Conservation (phyloP, 1,284 basidiomycete genomes). For the Moesziomyces globuligerus region DNA sequence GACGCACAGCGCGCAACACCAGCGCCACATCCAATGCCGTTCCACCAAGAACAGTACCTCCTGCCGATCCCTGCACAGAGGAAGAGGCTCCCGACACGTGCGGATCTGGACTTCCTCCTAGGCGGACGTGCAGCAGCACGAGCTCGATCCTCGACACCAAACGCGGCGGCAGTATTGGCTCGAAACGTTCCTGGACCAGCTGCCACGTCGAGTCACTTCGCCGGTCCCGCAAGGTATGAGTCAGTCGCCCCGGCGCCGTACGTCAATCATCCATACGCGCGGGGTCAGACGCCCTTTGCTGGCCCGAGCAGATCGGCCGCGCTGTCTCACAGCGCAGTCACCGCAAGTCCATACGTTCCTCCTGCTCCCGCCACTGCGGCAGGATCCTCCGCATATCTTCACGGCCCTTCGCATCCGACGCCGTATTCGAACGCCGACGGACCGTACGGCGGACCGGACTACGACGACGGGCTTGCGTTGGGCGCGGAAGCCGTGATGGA, state of each 20-base stretch:
- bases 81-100: conserved; percentile 18
- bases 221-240: neutral
- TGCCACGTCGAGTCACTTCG: neutral
- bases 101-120: conserved; percentile 29
- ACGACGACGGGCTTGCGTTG: conserved; percentile 21
- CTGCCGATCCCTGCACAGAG: neutral
- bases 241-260: neutral
- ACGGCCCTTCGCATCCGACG: no score
- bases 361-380: no score
- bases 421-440: conserved; percentile 5
- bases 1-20: conserved; percentile 5
- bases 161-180: neutral
- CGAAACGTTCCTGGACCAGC: neutral
- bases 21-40: conserved; percentile 1
- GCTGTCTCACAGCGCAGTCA: neutral
- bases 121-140: conserved; percentile 16
- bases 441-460: neutral
- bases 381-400: no score
- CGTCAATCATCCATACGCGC: neutral
- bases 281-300: neutral
- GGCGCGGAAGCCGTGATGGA: conserved; percentile 36
- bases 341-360: no score
- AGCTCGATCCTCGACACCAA: conserved; percentile 6
- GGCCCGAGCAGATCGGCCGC: conserved; percentile 6
- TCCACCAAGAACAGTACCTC: neutral